phyloP scores from a whole-genome alignment of 2,329 filamentous ascomycete species.

The Diaporthe amygdali region DNA sequence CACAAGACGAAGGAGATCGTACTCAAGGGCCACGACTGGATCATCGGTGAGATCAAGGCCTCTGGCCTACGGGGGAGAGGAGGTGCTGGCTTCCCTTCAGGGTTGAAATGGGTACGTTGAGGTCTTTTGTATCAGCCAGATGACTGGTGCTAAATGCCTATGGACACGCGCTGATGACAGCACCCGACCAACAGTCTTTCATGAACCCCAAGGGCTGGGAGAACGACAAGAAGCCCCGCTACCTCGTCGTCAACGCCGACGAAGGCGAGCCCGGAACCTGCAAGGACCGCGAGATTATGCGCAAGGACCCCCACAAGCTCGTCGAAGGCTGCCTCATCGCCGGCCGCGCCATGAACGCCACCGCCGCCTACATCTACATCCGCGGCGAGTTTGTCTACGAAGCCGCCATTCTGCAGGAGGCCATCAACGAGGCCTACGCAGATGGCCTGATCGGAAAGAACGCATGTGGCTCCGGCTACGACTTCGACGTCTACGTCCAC shows the following conservation, averaged over 20 bases:
- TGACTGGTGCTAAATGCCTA: background rate
- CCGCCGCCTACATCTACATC: slow-evolving; percentile 98
- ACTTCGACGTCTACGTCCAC: slow-evolving; percentile 97
- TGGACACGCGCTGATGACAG: slow-evolving; percentile 28
- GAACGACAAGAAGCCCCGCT: slow-evolving; percentile 93
- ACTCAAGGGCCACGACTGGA: slow-evolving; percentile 97
- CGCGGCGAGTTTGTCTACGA: slow-evolving; percentile 98
- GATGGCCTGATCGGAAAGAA: slow-evolving; percentile 97
- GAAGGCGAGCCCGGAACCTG: slow-evolving; percentile 98
- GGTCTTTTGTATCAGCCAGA: too few relatives aligned
- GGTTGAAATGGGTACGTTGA: slow-evolving; percentile 91
- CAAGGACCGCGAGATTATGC: slow-evolving; percentile 99
- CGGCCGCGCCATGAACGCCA: slow-evolving; percentile 98
- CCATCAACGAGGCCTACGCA: slow-evolving; percentile 97
- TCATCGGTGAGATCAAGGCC: slow-evolving; percentile 96
- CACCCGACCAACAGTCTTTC: slow-evolving; percentile 74
- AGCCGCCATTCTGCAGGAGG: slow-evolving; percentile 88
- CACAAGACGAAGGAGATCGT: slow-evolving; percentile 99
- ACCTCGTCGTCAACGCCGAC: slow-evolving; percentile 97
- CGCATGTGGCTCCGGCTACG: slow-evolving; percentile 94
- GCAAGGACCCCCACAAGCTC: slow-evolving; percentile 99
- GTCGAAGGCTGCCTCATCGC: slow-evolving; percentile 96
- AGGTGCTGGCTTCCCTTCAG: slow-evolving; percentile 96
- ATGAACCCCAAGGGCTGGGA: slow-evolving; percentile 99
- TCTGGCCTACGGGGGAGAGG: slow-evolving; percentile 95